A percentile compares a stretch with the other conserved stretches of the same genome.
These are phyloP conservation scores for Rosa rugosa DNA, from an alignment of 306 rosid genomes.

Conservation along the genomic window DNA sequence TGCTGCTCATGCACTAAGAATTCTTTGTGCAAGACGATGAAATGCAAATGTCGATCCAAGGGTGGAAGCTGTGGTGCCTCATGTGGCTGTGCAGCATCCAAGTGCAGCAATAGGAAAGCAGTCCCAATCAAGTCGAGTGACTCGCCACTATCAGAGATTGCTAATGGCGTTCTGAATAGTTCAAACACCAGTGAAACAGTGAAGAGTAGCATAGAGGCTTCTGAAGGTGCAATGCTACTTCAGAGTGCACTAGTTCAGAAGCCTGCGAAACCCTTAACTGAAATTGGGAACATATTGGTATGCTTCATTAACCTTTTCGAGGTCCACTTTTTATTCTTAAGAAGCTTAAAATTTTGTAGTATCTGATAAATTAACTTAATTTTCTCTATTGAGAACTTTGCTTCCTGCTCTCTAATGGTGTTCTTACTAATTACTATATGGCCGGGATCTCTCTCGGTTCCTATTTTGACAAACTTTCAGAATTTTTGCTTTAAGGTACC, in stretches of 20 bases:
- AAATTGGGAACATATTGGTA: constrained; percentile 79
- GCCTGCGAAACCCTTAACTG: constrained; percentile 64
- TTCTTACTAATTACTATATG: constrained; percentile 5
- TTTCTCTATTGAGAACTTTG: background rate
- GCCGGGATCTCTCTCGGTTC: background rate
- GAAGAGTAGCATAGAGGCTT: constrained; percentile 33
- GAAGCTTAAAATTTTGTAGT: background rate
- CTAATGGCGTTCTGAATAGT: constrained; percentile 27
- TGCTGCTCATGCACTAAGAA: constrained; percentile 86
- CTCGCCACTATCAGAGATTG: constrained; percentile 33
- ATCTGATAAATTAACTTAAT: background rate
- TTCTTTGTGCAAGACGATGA: constrained; percentile 81
- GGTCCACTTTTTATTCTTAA: background rate
- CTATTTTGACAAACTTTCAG: background rate
- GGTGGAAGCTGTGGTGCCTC: constrained; percentile 76
- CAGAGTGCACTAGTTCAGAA: constrained; percentile 59
- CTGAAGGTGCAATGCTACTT: constrained; percentile 56
- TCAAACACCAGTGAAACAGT: constrained; percentile 22
- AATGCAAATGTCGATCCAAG: constrained; percentile 77
- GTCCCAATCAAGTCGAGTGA: constrained; percentile 27
- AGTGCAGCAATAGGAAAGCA: constrained; percentile 74
- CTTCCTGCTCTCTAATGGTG: background rate
- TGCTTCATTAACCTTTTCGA: constrained; percentile 13
- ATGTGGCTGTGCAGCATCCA: constrained; percentile 68
- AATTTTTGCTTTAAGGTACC: background rate